Evolutionary conservation across 2,329 filamentous ascomycete species (phyloP).

Genomic region (Teratosphaeria destructans): DNA sequence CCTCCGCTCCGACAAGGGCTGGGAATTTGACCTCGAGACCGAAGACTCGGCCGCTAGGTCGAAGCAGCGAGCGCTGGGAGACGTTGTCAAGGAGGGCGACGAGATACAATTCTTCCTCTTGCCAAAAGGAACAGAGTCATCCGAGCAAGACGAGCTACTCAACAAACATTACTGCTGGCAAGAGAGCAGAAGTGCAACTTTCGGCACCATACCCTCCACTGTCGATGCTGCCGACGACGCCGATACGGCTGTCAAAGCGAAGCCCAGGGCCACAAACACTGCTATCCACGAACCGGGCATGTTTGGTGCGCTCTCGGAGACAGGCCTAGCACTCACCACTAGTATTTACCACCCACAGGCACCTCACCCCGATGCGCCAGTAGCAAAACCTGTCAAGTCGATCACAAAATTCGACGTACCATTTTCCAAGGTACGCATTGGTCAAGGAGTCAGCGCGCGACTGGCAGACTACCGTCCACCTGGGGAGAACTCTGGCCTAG

Average conservation of each 20-base stretch:
- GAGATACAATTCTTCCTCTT: conserved; percentile 56
- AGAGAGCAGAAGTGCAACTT: conserved; percentile 5
- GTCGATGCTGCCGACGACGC: conserved; percentile 23
- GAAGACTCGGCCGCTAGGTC: conserved; percentile 23
- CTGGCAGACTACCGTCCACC: neutral
- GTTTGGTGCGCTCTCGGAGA: conserved; percentile 55
- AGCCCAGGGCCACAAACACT: neutral
- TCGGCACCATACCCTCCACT: conserved; percentile 37
- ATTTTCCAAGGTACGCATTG: conserved; percentile 8
- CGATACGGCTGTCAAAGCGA: neutral
- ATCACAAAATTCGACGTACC: conserved; percentile 40
- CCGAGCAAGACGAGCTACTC: neutral
- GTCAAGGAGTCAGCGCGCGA: neutral
- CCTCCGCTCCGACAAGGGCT: conserved; percentile 46
- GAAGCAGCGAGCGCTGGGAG: conserved; percentile 34
- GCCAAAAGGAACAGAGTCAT: conserved; percentile 12
- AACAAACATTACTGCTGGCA: neutral
- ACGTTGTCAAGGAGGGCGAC: conserved; percentile 53
- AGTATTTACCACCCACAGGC: neutral
- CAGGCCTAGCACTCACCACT: conserved; percentile 45
- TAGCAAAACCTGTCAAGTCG: neutral
- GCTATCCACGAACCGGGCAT: conserved; percentile 14
- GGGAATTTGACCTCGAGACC: conserved; percentile 36
- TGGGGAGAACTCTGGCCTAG: neutral
- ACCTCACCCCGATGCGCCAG: neutral